phyloP scores from a whole-genome alignment of 345 rosid genomes.

The Populus davidiana region DNA sequence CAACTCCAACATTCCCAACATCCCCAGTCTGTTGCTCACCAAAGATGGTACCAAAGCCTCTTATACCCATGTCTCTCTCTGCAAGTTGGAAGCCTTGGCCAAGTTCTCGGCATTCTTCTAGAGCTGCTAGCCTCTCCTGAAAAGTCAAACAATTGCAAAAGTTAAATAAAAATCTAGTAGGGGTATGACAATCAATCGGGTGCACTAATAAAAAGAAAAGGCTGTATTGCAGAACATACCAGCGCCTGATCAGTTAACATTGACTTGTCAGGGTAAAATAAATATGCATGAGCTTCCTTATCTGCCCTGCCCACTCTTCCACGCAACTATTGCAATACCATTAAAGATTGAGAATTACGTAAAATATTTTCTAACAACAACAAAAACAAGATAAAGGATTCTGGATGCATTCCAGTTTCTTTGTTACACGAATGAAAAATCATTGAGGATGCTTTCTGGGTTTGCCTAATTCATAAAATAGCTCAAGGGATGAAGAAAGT shows the following conservation, averaged over 20 bases:
- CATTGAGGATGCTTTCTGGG: background rate
- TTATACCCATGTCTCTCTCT: slow-evolving; percentile 95
- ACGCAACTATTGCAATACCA: slow-evolving; percentile 59
- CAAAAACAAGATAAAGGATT: background rate
- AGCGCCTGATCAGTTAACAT: slow-evolving; percentile 70
- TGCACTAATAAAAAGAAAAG: slow-evolving; percentile 8
- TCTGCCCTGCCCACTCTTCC: slow-evolving; percentile 99
- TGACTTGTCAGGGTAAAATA: slow-evolving; percentile 88
- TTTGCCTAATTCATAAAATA: background rate
- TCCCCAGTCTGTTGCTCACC: slow-evolving; percentile 99
- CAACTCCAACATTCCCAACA: slow-evolving; percentile 92
- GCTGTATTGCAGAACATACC: slow-evolving; percentile 39
- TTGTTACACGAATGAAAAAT: background rate
- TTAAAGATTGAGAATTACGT: slow-evolving; percentile 6
- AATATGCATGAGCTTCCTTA: slow-evolving; percentile 91
- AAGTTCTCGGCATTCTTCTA: slow-evolving; percentile 86
- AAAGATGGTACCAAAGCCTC: slow-evolving; percentile 94
- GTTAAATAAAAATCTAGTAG: background rate
- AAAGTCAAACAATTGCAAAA: slow-evolving; percentile 28
- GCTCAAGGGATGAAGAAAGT: slow-evolving; percentile 7
- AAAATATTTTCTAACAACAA: background rate
- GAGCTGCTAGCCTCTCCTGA: slow-evolving; percentile 92
- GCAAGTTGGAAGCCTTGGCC: slow-evolving; percentile 98
- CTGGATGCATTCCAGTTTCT: background rate
- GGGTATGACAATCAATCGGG: slow-evolving; percentile 3